Percentiles rank a stretch among this genome's conserved stretches.
Evolutionary conservation across 306 rosid genomes (phyloP).

Genomic region (Leucaena leucocephala): DNA sequence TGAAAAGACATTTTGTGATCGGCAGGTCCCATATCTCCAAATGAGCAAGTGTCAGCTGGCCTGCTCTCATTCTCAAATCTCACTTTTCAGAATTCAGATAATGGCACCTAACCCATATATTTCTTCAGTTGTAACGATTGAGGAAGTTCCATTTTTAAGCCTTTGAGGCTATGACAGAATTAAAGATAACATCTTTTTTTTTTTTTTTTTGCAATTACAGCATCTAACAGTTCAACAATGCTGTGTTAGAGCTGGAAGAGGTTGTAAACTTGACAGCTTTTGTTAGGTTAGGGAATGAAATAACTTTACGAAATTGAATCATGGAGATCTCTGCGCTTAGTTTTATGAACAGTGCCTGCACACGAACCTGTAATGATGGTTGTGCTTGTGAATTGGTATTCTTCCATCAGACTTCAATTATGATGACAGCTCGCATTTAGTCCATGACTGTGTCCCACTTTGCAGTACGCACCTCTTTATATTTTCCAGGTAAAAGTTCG

Average conservation of each 20-base stretch:
- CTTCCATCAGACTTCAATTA: constrained; percentile 30
- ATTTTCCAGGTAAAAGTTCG: not conserved
- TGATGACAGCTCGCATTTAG: constrained; percentile 32
- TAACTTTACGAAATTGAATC: not conserved
- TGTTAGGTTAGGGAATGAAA: not conserved
- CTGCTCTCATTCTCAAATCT: constrained; percentile 41
- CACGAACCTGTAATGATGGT: constrained; percentile 28
- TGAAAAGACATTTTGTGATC: constrained; percentile 40
- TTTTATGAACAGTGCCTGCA: constrained; percentile 5
- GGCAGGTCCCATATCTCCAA: constrained; percentile 38
- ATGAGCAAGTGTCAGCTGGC: constrained; percentile 47
- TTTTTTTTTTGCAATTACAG: not conserved
- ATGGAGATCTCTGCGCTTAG: not conserved
- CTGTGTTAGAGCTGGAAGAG: not conserved
- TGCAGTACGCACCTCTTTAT: not conserved
- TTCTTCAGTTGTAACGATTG: constrained; percentile 45
- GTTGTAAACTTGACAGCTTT: not conserved
- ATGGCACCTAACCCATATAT: constrained; percentile 16
- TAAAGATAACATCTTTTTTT: not conserved
- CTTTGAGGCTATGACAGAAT: not conserved
- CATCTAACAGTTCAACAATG: not conserved
- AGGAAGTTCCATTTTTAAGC: constrained; percentile 18
- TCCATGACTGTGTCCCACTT: constrained; percentile 22
- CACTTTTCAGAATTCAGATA: constrained; percentile 32
- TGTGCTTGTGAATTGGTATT: constrained; percentile 15